Percentiles rank a stretch among this genome's conserved stretches.
Evolutionary conservation across 208 protist genomes (phyloP).

Genomic region (Wallacemonas sp.): DNA sequence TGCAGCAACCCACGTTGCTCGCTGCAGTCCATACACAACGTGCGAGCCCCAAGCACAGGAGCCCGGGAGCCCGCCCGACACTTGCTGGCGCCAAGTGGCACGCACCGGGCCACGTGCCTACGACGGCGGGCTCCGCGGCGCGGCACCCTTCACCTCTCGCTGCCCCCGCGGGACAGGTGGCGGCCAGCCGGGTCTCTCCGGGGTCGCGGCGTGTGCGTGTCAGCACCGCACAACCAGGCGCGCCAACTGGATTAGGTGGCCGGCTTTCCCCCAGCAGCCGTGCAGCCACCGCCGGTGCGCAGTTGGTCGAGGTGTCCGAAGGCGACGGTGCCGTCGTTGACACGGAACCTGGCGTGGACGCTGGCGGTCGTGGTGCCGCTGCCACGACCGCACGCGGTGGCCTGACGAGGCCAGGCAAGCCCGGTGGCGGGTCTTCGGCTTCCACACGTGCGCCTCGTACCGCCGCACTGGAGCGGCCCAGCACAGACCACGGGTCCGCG

Average conservation of each 20-base stretch:
- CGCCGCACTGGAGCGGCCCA: background rate
- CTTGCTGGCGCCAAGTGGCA: background rate
- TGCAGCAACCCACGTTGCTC: background rate
- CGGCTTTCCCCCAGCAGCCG: too few relatives aligned
- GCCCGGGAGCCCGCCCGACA: background rate
- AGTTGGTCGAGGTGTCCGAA: too few relatives aligned
- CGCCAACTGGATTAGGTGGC: too few relatives aligned
- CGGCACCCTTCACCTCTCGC: too few relatives aligned
- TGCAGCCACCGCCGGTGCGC: too few relatives aligned
- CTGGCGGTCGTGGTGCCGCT: background rate
- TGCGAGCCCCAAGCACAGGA: background rate
- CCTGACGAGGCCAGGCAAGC: background rate
- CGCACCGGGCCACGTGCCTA: background rate
- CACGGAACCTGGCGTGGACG: background rate
- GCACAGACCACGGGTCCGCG: background rate
- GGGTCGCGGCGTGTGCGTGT: too few relatives aligned
- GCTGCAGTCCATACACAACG: background rate
- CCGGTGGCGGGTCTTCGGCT: background rate
- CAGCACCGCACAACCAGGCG: conserved; percentile 4
- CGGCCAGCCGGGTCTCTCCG: background rate
- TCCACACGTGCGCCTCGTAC: background rate
- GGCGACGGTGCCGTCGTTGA: too few relatives aligned
- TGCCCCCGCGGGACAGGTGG: too few relatives aligned
- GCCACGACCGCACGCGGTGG: too few relatives aligned
- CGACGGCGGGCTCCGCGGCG: background rate